Percentiles rank a stretch among this genome's conserved stretches.
phyloP scores from a whole-genome alignment of 1,284 basidiomycete genomes.

The Athelia sp. region DNA sequence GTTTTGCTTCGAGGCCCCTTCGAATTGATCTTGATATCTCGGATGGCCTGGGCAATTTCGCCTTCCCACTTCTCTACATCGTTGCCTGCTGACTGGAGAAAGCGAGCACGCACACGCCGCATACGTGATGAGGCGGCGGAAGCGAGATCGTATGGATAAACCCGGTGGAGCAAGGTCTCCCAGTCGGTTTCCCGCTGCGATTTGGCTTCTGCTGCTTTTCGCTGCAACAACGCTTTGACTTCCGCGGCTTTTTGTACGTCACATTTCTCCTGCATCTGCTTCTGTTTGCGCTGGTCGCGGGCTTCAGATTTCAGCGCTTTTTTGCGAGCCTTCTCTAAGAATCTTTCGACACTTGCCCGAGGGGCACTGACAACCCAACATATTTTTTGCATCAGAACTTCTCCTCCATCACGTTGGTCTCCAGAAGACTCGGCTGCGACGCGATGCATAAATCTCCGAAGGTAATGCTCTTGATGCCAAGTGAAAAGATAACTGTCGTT shows the following conservation, averaged over 20 bases:
- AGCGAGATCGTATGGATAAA: slow-evolving; percentile 49
- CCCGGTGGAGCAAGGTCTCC: slow-evolving; percentile 46
- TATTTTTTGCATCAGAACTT: slow-evolving; percentile 38
- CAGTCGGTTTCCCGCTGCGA: slow-evolving; percentile 57
- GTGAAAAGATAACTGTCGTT: slow-evolving; percentile 53
- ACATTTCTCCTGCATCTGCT: slow-evolving; percentile 18
- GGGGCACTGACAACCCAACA: slow-evolving; percentile 56
- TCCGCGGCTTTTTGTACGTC: slow-evolving; percentile 34
- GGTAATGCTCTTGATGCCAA: slow-evolving; percentile 61
- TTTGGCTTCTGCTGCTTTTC: slow-evolving; percentile 53
- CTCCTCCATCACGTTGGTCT: slow-evolving; percentile 33
- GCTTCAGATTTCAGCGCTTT: slow-evolving; percentile 39
- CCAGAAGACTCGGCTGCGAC: slow-evolving; percentile 42
- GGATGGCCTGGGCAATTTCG: slow-evolving; percentile 50
- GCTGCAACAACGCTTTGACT: slow-evolving; percentile 44
- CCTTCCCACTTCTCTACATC: slow-evolving; percentile 56
- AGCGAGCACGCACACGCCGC: slow-evolving; percentile 47
- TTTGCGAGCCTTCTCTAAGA: slow-evolving; percentile 35
- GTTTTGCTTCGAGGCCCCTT: slow-evolving; percentile 19
- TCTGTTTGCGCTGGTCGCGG: slow-evolving; percentile 22
- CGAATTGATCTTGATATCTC: slow-evolving; percentile 45
- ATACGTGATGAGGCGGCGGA: slow-evolving; percentile 45
- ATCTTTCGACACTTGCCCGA: slow-evolving; percentile 37
- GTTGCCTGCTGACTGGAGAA: slow-evolving; percentile 48
- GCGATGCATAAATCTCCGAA: slow-evolving; percentile 45